Base-by-base conservation (phyloP, 75 land plant species). In the Sequoiadendron giganteum region DNA sequence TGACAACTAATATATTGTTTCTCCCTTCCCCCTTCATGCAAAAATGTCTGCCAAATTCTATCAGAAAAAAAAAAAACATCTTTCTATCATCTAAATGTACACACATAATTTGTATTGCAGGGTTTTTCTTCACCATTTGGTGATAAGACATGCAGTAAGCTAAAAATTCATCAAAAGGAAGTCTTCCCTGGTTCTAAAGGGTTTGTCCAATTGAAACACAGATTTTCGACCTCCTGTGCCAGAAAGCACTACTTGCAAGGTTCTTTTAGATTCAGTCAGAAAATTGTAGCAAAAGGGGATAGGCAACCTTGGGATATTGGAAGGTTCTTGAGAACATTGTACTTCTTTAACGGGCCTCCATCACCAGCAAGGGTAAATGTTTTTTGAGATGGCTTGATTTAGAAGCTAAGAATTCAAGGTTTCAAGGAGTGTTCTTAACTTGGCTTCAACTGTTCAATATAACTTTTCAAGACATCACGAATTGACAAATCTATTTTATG, bases 251-350 rank as follows among this genome's bases (percentile, higher is more conserved):
- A 45, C 47, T 47, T 28, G 43, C 52, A n/a, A 82, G 47, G 48
- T 25, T 82, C 49, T 82, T 55, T 38, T 1, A 85, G 56, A 15
- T 55, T 34, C 10, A 85, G 86, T 55, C 65, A 54, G 65, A 11
- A 19, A 85, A 85, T 85, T 40, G 42, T 45, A 86, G 95, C 96
- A 30, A 90, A 89, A 81, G 87, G 91, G 70, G 90, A 89, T 28
- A 90, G 91, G 14, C 90, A 97, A 93, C 83, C 89, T 61, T 98
- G 99, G 99, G 99, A 98, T 87, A 87, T 98, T 81, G 99, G 99
- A 13, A 94, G 99, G 89, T 98, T 98, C 87, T 52, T 98, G 42
- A 91, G 85, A 83, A 98, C 99, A 55, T 75, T 97, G 83, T 95
- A 90, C 48, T 98, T 96, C 75, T 98, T 97, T 84, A 97, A 98